These are phyloP conservation scores for Fistulinella staudtii DNA, from an alignment of 1,284 basidiomycete genomes.

Conservation along the genomic window DNA sequence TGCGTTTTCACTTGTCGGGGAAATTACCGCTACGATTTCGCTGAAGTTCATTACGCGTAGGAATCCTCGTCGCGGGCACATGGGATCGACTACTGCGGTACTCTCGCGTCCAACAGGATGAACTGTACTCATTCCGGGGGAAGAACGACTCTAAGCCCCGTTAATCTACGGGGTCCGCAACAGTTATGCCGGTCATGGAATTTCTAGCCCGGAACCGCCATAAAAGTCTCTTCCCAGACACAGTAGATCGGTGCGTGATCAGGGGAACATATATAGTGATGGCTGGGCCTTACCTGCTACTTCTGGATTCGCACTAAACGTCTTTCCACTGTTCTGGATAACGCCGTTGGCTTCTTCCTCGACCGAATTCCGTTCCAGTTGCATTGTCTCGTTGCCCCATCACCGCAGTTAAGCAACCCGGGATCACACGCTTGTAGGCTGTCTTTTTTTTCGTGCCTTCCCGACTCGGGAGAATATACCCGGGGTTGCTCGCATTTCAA, in stretches of 20 bases:
- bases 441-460: too few relatives aligned
- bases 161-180: slow-evolving; percentile 28
- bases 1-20: neutral
- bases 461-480: slow-evolving; percentile 3
- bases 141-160: slow-evolving; percentile 10
- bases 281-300: slow-evolving; percentile 24
- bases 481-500: slow-evolving; percentile 6
- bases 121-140: slow-evolving; percentile 8
- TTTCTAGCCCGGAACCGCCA: slow-evolving; percentile 26
- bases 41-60: slow-evolving; percentile 9
- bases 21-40: slow-evolving; percentile 4
- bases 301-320: slow-evolving; percentile 30
- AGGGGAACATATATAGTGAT: slow-evolving; percentile 26
- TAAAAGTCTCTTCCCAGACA: slow-evolving; percentile 23
- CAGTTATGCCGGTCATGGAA: slow-evolving; percentile 21
- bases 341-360: slow-evolving; percentile 24
- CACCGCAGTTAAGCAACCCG: slow-evolving; percentile 4
- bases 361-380: slow-evolving; percentile 2
- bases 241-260: slow-evolving; percentile 29
- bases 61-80: too few relatives aligned
- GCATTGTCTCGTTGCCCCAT: neutral
- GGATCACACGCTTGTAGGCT: neutral
- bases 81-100: too few relatives aligned
- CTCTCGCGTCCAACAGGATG: too few relatives aligned
- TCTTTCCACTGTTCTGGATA: slow-evolving; percentile 19